phyloP scores from a whole-genome alignment of 352 stramenopile species.

The Aphanomyces cochlioides region DNA sequence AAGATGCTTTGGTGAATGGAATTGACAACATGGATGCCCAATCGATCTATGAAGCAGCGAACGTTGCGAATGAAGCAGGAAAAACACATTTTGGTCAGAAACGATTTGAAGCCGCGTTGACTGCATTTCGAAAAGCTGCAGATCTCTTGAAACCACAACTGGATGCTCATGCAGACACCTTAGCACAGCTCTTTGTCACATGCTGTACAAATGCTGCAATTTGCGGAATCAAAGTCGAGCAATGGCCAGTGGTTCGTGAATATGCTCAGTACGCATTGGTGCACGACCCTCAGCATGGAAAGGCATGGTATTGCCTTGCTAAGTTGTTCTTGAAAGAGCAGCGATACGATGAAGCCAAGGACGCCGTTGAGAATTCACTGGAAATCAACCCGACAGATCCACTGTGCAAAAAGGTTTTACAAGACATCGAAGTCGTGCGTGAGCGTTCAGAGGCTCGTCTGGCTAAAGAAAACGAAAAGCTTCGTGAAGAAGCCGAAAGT shows the following conservation, averaged over 20 bases:
- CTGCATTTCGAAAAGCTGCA: slow-evolving; percentile 50
- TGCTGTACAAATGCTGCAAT: slow-evolving; percentile 74
- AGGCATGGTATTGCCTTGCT: slow-evolving; percentile 66
- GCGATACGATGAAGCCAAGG: slow-evolving; percentile 45
- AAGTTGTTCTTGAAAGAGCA: slow-evolving; percentile 67
- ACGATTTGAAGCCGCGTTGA: slow-evolving; percentile 61
- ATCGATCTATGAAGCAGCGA: slow-evolving; percentile 44
- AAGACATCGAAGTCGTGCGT: not conserved
- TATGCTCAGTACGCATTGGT: slow-evolving; percentile 57
- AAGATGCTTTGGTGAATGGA: slow-evolving; percentile 6
- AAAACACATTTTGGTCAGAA: slow-evolving; percentile 61
- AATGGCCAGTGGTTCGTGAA: slow-evolving; percentile 48
- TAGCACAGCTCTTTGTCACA: slow-evolving; percentile 46
- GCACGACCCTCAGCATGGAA: slow-evolving; percentile 44
- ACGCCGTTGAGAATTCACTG: slow-evolving; percentile 42
- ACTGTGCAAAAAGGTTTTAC: slow-evolving; percentile 39
- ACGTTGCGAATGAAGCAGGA: slow-evolving; percentile 49
- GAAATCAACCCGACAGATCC: slow-evolving; percentile 43
- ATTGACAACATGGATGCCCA: slow-evolving; percentile 33
- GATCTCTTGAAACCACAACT: slow-evolving; percentile 32
- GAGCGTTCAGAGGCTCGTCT: not conserved
- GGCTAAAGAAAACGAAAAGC: not conserved
- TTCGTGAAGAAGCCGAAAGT: not conserved
- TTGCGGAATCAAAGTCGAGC: slow-evolving; percentile 65
- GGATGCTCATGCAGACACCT: slow-evolving; percentile 44